Evolutionary conservation across 169 alveolate species (phyloP), one percentile per base, ranked within the genome.

Genomic region (Besnoitia besnoiti): DNA sequence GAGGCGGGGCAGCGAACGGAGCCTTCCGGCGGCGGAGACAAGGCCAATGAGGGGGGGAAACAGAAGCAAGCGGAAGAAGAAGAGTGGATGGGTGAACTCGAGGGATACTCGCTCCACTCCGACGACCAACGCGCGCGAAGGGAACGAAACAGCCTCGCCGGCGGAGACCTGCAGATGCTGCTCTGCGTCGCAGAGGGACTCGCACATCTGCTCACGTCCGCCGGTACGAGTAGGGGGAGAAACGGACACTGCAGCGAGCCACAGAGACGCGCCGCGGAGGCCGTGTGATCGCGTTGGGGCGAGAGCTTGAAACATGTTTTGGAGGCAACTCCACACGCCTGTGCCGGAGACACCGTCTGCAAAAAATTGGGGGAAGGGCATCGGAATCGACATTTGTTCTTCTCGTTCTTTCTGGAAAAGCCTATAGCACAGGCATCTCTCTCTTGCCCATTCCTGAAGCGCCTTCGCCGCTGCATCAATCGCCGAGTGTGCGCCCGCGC

Each of bases 161-260:
- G 87, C 8, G 44, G 59, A 44, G 87, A 77, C 35, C 12, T 77
- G 39, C 87, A 77, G 30, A 77, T 77, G 87, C 59, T 77, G 40
- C 59, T 77, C 10, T 77, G 87, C 21, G 55, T 77, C 37, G 49
- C 87, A 39, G 87, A 77, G 21, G 87, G 87, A 16, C 87, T 77
- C 16, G n/a, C 87, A 16, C 87, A 77, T 39, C 87, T 77, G 12
- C 87, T 77, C 40, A 42, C 55, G 14, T 27, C 49, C 3, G n/a
- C 87, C 16, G 55, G 87, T 77, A 67, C 16, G 80, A 14, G n/a
- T 51, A 24, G 67, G 67, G 67, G n/a, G 19, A 67, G 80, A 10
- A 67, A 67, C 33, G 80, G 24, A n/a, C 37, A 67, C 8, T 12
- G 37, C 12, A 75, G 50, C 85, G 33, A 37, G 35, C 21, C 35